phyloP scores from a whole-genome alignment of 139 green algal genomes.

The Coelastrella sp. region DNA sequence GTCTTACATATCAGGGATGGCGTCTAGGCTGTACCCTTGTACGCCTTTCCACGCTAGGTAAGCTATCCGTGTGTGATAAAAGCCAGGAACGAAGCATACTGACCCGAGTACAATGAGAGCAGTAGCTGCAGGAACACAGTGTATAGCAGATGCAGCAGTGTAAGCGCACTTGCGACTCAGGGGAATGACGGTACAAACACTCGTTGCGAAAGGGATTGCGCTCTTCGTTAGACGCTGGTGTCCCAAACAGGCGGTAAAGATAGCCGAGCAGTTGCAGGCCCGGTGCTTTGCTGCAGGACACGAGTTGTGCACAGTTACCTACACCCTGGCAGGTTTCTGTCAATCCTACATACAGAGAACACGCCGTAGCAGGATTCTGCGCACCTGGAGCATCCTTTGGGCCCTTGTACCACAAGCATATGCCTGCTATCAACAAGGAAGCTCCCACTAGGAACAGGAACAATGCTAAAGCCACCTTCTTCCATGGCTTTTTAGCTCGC shows the following conservation, averaged over 20 bases:
- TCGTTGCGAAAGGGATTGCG: neutral
- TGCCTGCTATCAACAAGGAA: conserved; percentile 18
- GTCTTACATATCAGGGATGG: conserved; percentile 53
- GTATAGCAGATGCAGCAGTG: neutral
- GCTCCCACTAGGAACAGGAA: conserved; percentile 40
- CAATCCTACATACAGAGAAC: neutral
- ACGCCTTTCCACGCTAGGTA: conserved; percentile 52
- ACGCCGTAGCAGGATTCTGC: neutral
- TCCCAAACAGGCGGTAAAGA: too few relatives aligned
- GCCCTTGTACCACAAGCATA: conserved; percentile 25
- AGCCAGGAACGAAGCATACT: conserved; percentile 56
- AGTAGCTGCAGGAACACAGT: conserved; percentile 43
- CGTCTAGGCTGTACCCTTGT: conserved; percentile 50
- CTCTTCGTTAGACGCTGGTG: neutral
- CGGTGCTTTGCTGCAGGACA: too few relatives aligned
- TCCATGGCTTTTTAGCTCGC: conserved; percentile 8
- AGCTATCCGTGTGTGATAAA: conserved; percentile 51
- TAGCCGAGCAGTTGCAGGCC: too few relatives aligned
- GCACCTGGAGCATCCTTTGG: conserved; percentile 6
- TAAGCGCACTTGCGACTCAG: neutral
- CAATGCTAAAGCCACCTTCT: conserved; percentile 43
- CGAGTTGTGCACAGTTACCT: too few relatives aligned
- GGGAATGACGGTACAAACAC: neutral
- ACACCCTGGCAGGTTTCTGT: too few relatives aligned
- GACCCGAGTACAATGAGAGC: conserved; percentile 52